Evolutionary conservation across 768 basidiomycete species (phyloP), one percentile per base, ranked within the genome.

Genomic region (Leccinellum luteum): DNA sequence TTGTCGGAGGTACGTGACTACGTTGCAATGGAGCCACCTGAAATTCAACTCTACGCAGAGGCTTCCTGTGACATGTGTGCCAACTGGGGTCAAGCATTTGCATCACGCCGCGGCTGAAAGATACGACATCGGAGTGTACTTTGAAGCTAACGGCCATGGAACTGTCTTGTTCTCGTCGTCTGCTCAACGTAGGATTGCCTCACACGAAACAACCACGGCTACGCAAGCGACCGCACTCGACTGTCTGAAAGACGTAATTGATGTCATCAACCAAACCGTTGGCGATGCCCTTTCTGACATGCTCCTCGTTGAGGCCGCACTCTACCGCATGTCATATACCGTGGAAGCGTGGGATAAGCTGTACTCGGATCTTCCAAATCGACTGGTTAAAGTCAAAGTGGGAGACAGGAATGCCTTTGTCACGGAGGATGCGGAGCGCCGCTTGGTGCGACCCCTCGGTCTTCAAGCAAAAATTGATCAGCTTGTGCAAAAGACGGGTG

Each of bases 101-200:
- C 97, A 99, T 70, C 95, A 98, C 68, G 97, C 95, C 15, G 97
- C 97, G 12, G 92, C 95, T 66, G 84, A 87, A 66, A 84, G 86
- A 66, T 98, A 88, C 73, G 84, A 93, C 69, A 82, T 99, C 55
- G 97, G 97, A n/a, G 92, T 99, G 47, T 99, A 99, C 75, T 99
- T 99, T 66, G 97, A 99, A 73, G 97, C 97, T 32, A 99, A 99
- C 70, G 97, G 97, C 3, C 97, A 99, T 65, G 97, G 97, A 31
- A 99, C 97, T 3, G 93, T 98, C 48, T 74, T 98, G 55, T 98
- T 99, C 77, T 98, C 97, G 13, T 82, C 80, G 7, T 71, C 81
- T 19, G 89, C 93, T 4, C 80, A 87, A 55, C 76, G 83, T 23
- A 81, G 72, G 47, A 78, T 99, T 41, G 65, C 75, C 30, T 73